Evolutionary conservation across 768 basidiomycete species (phyloP).

Genomic region (Phaeotremella skinneri): DNA sequence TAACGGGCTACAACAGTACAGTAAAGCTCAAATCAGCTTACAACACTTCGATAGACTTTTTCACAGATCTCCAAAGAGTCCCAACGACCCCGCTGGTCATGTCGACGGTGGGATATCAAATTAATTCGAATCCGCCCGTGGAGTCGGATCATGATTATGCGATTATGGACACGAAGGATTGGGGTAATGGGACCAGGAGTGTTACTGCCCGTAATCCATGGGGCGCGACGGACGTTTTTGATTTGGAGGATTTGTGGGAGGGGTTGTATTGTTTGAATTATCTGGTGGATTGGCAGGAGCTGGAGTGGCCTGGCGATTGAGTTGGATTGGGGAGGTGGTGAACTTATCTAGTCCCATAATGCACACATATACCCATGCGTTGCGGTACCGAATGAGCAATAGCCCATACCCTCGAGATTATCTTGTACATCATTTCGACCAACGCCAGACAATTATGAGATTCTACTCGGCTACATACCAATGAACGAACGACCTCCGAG

Average conservation of each 20-base stretch:
- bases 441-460: no score
- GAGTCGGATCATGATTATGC: conserved; percentile 22
- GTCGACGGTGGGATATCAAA: conserved; percentile 17
- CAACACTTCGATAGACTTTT: conserved; percentile 10
- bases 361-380: no score
- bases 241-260: conserved; percentile 5
- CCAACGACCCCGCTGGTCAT: conserved; percentile 11
- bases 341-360: no score
- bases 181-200: conserved; percentile 9
- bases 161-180: conserved; percentile 14
- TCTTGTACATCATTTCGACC: no score
- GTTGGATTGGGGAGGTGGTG: no score
- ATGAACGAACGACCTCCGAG: no score
- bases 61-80: background rate
- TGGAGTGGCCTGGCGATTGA: conserved; percentile 12
- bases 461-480: no score
- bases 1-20: conserved; percentile 14
- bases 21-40: background rate
- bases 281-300: conserved; percentile 7
- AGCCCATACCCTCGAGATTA: no score
- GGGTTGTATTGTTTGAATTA: conserved; percentile 1
- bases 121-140: conserved; percentile 7
- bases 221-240: conserved; percentile 17
- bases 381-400: no score
- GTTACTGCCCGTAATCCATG: conserved; percentile 26